phyloP scores from a whole-genome alignment of 2,329 filamentous ascomycete species.

The Madurella mycetomatis region DNA sequence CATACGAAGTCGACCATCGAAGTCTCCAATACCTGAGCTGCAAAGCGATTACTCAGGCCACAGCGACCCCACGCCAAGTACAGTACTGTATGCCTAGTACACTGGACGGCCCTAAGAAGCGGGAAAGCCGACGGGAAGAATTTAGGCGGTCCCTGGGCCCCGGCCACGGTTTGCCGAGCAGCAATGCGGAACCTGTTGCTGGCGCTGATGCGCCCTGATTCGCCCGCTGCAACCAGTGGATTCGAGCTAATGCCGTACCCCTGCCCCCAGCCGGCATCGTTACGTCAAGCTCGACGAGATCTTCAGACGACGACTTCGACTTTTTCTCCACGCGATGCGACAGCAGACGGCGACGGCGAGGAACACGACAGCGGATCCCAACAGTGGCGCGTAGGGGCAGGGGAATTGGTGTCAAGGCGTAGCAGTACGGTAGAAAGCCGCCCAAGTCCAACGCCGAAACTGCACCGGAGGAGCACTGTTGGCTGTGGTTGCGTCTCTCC shows the following conservation, averaged over 20 bases:
- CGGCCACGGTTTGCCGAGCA: too few relatives aligned
- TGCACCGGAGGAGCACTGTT: background rate
- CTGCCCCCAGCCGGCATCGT: constrained; percentile 3
- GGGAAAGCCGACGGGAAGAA: background rate
- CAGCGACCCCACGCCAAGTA: constrained; percentile 7
- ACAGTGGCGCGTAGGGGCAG: background rate
- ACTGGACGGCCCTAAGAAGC: background rate
- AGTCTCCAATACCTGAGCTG: background rate
- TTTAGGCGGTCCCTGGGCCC: too few relatives aligned
- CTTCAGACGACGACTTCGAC: background rate
- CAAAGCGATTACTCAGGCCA: constrained; percentile 35
- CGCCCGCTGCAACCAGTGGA: background rate
- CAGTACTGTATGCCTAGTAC: background rate
- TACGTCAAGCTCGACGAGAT: constrained; percentile 11
- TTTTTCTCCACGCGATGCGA: constrained; percentile 6
- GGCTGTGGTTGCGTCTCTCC: too few relatives aligned
- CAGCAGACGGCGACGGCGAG: background rate
- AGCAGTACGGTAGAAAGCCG: background rate
- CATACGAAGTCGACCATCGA: background rate
- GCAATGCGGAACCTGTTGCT: background rate
- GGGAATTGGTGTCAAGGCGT: background rate
- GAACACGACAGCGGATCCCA: background rate
- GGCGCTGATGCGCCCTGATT: background rate
- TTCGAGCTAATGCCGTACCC: constrained; percentile 14
- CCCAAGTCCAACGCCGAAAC: background rate